phyloP scores from a whole-genome alignment of 2,329 filamentous ascomycete species.

The Graphiopsis chlorocephala region DNA sequence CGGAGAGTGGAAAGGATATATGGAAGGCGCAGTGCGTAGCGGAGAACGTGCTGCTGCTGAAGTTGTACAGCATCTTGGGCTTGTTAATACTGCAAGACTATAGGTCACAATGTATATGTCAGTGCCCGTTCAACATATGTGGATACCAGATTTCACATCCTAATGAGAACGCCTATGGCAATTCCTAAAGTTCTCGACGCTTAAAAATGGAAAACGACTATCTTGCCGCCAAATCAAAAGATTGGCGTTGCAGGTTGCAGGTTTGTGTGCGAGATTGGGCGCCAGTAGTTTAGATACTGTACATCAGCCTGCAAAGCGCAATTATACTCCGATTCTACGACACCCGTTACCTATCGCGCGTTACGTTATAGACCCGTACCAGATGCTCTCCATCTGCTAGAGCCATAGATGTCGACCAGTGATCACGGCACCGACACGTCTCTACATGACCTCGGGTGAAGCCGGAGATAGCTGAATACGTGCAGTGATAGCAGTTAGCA shows the following conservation, averaged over 20 bases:
- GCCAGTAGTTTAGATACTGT: neutral
- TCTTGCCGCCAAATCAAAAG: no score
- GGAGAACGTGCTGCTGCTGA: constrained; percentile 51
- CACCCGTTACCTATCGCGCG: neutral
- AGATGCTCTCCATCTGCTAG: neutral
- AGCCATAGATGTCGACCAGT: neutral
- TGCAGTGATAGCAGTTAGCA: neutral
- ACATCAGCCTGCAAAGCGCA: no score
- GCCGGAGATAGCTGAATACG: neutral
- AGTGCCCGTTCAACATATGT: neutral
- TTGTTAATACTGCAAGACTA: constrained; percentile 13
- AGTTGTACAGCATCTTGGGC: constrained; percentile 33
- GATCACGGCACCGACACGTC: neutral
- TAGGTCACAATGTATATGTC: neutral
- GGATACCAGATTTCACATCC: no score
- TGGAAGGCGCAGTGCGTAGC: constrained; percentile 55
- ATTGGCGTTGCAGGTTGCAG: no score
- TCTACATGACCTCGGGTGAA: neutral
- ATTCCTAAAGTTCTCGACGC: no score
- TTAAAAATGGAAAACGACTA: no score
- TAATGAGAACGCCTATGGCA: no score
- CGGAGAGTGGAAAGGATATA: constrained; percentile 56
- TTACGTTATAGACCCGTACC: neutral
- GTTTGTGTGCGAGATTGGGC: neutral
- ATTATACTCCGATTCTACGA: neutral